phyloP scores from a whole-genome alignment of 2,329 filamentous ascomycete species.

The Aspergillus melleus region DNA sequence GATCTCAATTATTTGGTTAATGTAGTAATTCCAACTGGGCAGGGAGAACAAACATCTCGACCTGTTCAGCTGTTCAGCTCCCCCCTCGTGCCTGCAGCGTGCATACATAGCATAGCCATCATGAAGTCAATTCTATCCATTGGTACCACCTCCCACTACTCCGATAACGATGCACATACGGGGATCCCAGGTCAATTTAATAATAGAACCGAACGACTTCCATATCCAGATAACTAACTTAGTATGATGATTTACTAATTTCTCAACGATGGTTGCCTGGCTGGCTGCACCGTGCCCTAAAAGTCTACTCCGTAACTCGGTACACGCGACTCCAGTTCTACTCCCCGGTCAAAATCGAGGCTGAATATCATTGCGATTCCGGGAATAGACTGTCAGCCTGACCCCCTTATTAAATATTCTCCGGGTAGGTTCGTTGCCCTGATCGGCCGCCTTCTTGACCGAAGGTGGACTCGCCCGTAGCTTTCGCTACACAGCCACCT shows the following conservation, averaged over 20 bases:
- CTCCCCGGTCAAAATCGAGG: not conserved
- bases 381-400: slow-evolving; percentile 7
- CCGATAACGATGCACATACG: no score
- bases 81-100: no score
- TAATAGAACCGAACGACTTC: not conserved
- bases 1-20: no score
- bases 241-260: no score
- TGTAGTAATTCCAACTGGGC: no score
- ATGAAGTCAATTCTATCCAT: not conserved
- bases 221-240: no score
- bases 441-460: not conserved
- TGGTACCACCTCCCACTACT: not conserved
- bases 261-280: not conserved
- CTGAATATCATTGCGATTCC: slow-evolving; percentile 5
- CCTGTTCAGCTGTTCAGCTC: no score
- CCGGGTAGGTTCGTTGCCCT: not conserved
- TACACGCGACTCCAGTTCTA: not conserved
- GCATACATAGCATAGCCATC: not conserved
- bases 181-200: not conserved
- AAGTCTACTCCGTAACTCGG: no score
- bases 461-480: slow-evolving; percentile 9
- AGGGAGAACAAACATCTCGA: no score
- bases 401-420: not conserved
- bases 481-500: slow-evolving; percentile 30
- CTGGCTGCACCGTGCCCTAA: not conserved